Evolutionary conservation across 108 stramenopile species (phyloP).

Genomic region (Pseudonitzschia multistriata): DNA sequence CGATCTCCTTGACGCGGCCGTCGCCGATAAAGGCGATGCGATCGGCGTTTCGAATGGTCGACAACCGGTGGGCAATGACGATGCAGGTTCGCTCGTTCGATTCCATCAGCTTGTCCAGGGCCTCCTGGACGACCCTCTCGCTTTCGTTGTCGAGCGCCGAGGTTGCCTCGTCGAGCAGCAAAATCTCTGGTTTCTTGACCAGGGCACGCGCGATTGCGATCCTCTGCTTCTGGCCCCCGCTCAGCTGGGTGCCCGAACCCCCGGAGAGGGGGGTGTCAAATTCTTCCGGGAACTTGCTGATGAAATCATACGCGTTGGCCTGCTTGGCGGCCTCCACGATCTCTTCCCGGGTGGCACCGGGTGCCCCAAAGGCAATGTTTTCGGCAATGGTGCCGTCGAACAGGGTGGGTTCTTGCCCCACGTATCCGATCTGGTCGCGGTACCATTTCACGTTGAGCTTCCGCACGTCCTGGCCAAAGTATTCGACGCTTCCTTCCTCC

Average conservation of each 20-base stretch:
- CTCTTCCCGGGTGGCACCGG: conserved; percentile 50
- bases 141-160: conserved; percentile 80
- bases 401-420: conserved; percentile 91
- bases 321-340: conserved; percentile 79
- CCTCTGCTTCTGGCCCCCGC: conserved; percentile 57
- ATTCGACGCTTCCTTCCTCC: conserved; percentile 61
- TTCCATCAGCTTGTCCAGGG: conserved; percentile 78
- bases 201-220: conserved; percentile 91
- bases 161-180: conserved; percentile 89
- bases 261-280: conserved; percentile 61
- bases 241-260: conserved; percentile 46
- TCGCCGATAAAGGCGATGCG: conserved; percentile 69
- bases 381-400: conserved; percentile 85
- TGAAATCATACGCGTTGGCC: conserved; percentile 91
- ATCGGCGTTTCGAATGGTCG: conserved; percentile 81
- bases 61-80: conserved; percentile 84
- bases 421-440: conserved; percentile 84
- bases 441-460: conserved; percentile 75
- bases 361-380: conserved; percentile 85
- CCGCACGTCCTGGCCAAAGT: conserved; percentile 81
- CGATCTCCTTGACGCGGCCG: conserved; percentile 59
- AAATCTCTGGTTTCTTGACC: conserved; percentile 73
- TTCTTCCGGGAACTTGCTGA: conserved; percentile 57
- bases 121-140: conserved; percentile 83
- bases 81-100: conserved; percentile 61